These are phyloP conservation scores for Calonectria montana DNA, from an alignment of 2,329 filamentous ascomycete genomes.

Conservation along the genomic window DNA sequence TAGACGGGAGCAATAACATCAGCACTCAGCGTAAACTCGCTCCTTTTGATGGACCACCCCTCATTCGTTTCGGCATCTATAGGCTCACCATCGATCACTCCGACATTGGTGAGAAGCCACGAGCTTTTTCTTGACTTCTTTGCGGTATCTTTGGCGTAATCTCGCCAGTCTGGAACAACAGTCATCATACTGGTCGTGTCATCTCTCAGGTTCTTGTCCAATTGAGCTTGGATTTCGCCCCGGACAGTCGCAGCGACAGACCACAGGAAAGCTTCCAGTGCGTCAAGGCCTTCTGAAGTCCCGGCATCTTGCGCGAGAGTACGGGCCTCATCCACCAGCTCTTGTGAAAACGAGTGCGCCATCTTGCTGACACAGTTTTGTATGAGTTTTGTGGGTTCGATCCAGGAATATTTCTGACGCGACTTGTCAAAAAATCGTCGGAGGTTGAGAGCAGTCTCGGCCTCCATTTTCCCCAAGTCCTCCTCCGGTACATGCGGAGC, in stretches of 20 bases:
- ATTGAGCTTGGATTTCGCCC: slow-evolving; percentile 22
- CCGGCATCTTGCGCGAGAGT: background rate
- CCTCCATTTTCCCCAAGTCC: slow-evolving; percentile 7
- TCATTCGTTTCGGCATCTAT: background rate
- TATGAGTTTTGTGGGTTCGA: slow-evolving; percentile 26
- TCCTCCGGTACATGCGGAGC: slow-evolving; percentile 20
- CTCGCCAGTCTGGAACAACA: slow-evolving; percentile 34
- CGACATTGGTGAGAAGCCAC: slow-evolving; percentile 39
- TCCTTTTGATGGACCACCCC: slow-evolving; percentile 32
- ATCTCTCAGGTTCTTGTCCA: slow-evolving; percentile 37
- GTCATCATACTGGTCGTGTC: slow-evolving; percentile 33
- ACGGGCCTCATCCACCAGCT: slow-evolving; percentile 1
- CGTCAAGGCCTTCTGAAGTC: background rate
- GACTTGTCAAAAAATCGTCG: slow-evolving; percentile 30
- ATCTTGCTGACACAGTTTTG: slow-evolving; percentile 28
- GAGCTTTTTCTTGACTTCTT: slow-evolving; percentile 30
- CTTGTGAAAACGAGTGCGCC: slow-evolving; percentile 8
- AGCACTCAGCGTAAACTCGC: slow-evolving; percentile 27
- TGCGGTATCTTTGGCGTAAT: slow-evolving; percentile 13
- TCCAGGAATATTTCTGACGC: background rate
- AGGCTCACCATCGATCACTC: slow-evolving; percentile 33
- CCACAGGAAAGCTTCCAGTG: slow-evolving; percentile 39
- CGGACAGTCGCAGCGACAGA: slow-evolving; percentile 22
- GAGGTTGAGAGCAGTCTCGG: slow-evolving; percentile 37
- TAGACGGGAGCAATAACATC: slow-evolving; percentile 20